These are phyloP conservation scores for Suhomyces xylopsoci DNA, from an alignment of 805 yeast species.

Conservation along the genomic window DNA sequence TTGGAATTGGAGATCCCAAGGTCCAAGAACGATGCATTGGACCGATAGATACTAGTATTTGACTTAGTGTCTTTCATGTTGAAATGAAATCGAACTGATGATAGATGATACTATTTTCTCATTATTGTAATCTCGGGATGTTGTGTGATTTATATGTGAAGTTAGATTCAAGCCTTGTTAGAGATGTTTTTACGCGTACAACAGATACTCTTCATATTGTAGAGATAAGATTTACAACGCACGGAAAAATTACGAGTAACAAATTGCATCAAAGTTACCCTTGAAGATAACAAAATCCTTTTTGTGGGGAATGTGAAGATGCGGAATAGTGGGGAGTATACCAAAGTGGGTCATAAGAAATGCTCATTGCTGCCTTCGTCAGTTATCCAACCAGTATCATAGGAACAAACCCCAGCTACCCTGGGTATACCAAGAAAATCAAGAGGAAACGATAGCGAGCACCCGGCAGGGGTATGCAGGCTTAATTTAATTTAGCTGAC, in stretches of 20 bases:
- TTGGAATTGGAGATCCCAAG: slow-evolving; percentile 27
- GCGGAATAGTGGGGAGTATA: not conserved
- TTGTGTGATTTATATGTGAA: not conserved
- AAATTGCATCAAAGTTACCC: not conserved
- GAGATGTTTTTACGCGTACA: not conserved
- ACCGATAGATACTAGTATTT: slow-evolving; percentile 24
- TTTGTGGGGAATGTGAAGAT: not conserved
- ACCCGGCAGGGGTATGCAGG: not conserved
- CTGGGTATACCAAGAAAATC: not conserved
- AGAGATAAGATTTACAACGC: not conserved
- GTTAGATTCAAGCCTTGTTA: not conserved
- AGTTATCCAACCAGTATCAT: not conserved
- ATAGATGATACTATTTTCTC: not conserved
- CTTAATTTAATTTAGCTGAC: not conserved
- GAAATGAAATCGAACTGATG: slow-evolving; percentile 12
- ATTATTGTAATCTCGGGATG: not conserved
- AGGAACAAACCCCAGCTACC: not conserved
- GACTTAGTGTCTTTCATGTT: slow-evolving; percentile 7
- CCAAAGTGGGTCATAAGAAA: not conserved
- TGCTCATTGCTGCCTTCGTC: not conserved
- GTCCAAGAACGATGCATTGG: slow-evolving; percentile 22
- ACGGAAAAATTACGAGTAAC: not conserved
- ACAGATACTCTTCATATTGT: not conserved
- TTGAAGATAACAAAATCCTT: not conserved
- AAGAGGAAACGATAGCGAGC: not conserved